A percentile compares a stretch with the other conserved stretches of the same genome.
Conservation (phyloP, 2,329 filamentous ascomycete species). For the Calonectria fujianensis region DNA sequence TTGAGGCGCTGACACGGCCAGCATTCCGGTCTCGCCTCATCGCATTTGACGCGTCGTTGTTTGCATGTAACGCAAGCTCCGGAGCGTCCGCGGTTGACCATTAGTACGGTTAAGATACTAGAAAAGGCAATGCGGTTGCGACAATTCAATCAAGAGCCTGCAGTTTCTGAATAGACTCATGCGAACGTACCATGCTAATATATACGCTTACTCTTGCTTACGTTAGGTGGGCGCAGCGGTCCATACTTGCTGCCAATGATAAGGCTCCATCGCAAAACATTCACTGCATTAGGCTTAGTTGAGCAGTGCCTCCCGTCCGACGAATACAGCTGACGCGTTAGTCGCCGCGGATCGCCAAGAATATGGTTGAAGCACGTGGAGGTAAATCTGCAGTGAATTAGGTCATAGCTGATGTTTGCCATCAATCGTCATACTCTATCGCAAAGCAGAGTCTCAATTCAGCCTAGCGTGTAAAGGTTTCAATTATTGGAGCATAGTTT, state of each 20-base stretch:
- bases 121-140: constrained; percentile 17
- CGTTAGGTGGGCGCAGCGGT: not conserved
- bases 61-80: constrained; percentile 42
- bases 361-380: no score
- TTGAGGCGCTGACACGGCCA: constrained; percentile 26
- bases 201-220: not conserved
- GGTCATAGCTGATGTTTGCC: not conserved
- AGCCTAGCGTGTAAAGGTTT: not conserved
- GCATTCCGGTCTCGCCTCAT: constrained; percentile 36
- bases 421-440: not conserved
- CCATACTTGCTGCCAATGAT: not conserved
- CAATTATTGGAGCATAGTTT: not conserved
- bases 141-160: not conserved
- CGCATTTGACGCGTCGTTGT: constrained; percentile 42
- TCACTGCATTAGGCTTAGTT: not conserved
- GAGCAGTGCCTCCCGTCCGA: no score
- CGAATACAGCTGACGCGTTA: not conserved
- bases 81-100: constrained; percentile 42
- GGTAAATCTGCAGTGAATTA: not conserved
- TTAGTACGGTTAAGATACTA: not conserved
- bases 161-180: not conserved
- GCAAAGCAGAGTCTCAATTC: not conserved
- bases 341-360: not conserved
- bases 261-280: not conserved
- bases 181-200: not conserved